Conservation (phyloP, 1,284 basidiomycete species). For the Austroboletus novae-zelandiae region DNA sequence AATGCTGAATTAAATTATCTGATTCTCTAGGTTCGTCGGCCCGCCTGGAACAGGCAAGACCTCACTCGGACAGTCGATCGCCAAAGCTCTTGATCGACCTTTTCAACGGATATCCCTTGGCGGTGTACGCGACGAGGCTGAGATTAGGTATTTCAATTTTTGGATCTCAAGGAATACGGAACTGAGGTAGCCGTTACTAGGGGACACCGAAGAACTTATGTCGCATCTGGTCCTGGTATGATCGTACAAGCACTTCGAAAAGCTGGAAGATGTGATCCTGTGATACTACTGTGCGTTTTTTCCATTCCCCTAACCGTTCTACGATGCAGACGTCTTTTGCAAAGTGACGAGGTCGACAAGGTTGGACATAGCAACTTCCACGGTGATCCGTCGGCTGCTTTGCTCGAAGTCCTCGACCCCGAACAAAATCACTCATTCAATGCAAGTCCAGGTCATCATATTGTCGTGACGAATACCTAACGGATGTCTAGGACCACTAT, state of each 20-base stretch:
- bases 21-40: conserved; percentile 60
- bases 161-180: background rate
- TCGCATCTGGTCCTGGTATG: conserved; percentile 82
- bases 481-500: conserved; percentile 72
- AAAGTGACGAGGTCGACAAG: conserved; percentile 85
- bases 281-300: conserved; percentile 68
- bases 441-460: conserved; percentile 38
- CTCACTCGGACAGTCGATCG: conserved; percentile 83
- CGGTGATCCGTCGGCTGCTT: conserved; percentile 84
- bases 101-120: conserved; percentile 94
- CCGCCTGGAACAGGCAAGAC: conserved; percentile 87
- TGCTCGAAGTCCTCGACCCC: conserved; percentile 89
- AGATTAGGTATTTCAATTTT: conserved; percentile 53
- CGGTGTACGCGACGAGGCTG: conserved; percentile 88
- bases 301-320: conserved; percentile 1
- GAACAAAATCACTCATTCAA: conserved; percentile 89
- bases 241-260: conserved; percentile 89
- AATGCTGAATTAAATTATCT: background rate
- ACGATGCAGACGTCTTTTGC: conserved; percentile 25
- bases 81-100: conserved; percentile 76
- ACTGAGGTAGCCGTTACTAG: conserved; percentile 25
- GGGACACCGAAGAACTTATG: conserved; percentile 89
- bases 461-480: conserved; percentile 6
- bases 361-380: conserved; percentile 83
- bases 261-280: conserved; percentile 77